These are phyloP conservation scores for Pythium phragmiticola DNA, from an alignment of 352 stramenopile genomes.

Conservation along the genomic window DNA sequence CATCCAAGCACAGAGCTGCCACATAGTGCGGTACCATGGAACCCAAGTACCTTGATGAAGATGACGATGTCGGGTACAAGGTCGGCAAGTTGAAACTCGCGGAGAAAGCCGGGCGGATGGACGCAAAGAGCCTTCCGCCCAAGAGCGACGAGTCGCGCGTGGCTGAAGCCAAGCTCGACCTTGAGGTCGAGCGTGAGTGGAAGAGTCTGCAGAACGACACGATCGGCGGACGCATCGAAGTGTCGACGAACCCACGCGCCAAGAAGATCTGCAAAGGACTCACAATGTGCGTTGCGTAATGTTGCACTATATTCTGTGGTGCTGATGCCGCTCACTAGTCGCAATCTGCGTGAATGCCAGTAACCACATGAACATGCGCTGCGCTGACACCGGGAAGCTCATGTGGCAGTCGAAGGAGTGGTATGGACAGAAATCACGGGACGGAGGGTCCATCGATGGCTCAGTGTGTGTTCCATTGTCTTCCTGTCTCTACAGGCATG, in stretches of 20 bases:
- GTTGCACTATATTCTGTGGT: background rate
- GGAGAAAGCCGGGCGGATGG: slow-evolving; percentile 46
- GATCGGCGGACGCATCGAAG: slow-evolving; percentile 57
- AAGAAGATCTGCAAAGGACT: slow-evolving; percentile 73
- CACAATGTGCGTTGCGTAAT: slow-evolving; percentile 44
- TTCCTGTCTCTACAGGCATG: slow-evolving; percentile 33
- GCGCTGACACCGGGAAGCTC: slow-evolving; percentile 70
- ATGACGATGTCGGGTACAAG: slow-evolving; percentile 66
- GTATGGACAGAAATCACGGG: slow-evolving; percentile 14
- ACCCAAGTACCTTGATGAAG: slow-evolving; percentile 53
- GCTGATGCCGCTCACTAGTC: background rate
- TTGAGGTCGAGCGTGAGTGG: slow-evolving; percentile 84
- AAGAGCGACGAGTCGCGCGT: slow-evolving; percentile 51
- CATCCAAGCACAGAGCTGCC: background rate
- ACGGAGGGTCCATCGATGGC: background rate
- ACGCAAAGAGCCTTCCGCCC: slow-evolving; percentile 43
- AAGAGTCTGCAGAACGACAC: slow-evolving; percentile 69
- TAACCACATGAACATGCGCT: slow-evolving; percentile 90
- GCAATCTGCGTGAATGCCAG: slow-evolving; percentile 26
- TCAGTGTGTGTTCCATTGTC: background rate
- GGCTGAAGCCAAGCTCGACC: slow-evolving; percentile 72
- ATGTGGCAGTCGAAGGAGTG: slow-evolving; percentile 87
- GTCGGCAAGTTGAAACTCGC: slow-evolving; percentile 64
- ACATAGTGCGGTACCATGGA: slow-evolving; percentile 37
- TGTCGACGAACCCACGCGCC: slow-evolving; percentile 63